Base-by-base conservation (phyloP, 2,329 filamentous ascomycete species). In the Raffaelea arxii region DNA sequence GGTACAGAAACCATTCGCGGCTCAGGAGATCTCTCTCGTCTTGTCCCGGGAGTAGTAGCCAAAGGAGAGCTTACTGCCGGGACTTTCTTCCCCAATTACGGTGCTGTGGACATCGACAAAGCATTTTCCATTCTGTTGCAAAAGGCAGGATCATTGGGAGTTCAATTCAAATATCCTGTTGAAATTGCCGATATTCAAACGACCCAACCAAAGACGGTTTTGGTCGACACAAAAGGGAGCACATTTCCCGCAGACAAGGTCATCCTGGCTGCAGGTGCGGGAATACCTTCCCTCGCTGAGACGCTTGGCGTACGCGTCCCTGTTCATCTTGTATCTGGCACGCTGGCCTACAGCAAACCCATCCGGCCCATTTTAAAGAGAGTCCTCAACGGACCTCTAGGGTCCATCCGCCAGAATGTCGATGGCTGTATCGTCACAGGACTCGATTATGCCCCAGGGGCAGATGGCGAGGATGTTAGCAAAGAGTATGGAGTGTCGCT, bases 391-490 rank as follows among this genome's bases (percentile, higher is more conserved):
- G 38, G 38, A 5, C 38, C 38, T 4, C 9, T 24, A 6, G 38
- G 38, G n/a, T 41, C 38, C 38, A 41, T 41, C 38, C 38, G 38
- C 38, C 38, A 41, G 22, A 41, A 41, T 16, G 21, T 23, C 22
- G 38, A 41, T 23, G 38, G 38, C 22, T 22, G 38, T 16, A n/a
- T 41, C 12, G 38, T 41, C 21, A 41, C 38, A 7, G 38, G 38
- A 9, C 22, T 41, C 6, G 38, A 41, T 23, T 6, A 30, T 16
- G 27, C 39, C 1, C 39, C 39, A 5, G 39, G 23, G 4, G 39
- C 39, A 7, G 39, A 41, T 22, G 39, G 39, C 3, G n/a, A 11
- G 10, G 39, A 41, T n/a, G 23, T 41, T 14, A 41, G 39, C 16
- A 24, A 25, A 6, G 16, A 14, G 6, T 41, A 41, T n/a, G 39